Percentiles rank a stretch among this genome's conserved stretches.
phyloP scores from a whole-genome alignment of 1,139 yeast genomes.

The Geotrichum restrictum region DNA sequence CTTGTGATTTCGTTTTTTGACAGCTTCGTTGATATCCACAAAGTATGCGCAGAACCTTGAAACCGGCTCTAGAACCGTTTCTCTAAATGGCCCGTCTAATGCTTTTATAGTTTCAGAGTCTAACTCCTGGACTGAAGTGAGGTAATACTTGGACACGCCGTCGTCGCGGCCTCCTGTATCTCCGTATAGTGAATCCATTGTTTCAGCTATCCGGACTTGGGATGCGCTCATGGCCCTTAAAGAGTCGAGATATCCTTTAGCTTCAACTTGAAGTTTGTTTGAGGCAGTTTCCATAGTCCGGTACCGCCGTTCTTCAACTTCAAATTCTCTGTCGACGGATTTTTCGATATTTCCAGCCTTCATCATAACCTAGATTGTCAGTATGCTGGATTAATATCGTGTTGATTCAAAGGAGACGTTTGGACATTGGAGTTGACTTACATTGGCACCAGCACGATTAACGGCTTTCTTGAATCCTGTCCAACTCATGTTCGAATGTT shows the following conservation, averaged over 20 bases:
- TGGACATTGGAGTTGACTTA: conserved; percentile 37
- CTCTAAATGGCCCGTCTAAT: conserved; percentile 93
- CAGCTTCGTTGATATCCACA: conserved; percentile 85
- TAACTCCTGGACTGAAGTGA: conserved; percentile 83
- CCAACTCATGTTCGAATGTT: conserved; percentile 82
- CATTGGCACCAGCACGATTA: conserved; percentile 86
- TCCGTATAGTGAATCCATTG: conserved; percentile 87
- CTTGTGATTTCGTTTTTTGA: conserved; percentile 89
- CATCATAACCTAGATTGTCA: conserved; percentile 50
- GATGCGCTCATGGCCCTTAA: conserved; percentile 89
- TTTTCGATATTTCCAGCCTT: conserved; percentile 84
- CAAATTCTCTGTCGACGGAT: conserved; percentile 87
- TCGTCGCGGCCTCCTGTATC: conserved; percentile 67
- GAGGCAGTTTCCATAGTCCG: conserved; percentile 76
- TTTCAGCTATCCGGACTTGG: conserved; percentile 93
- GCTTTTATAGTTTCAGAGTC: conserved; percentile 94
- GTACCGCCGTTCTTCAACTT: conserved; percentile 88
- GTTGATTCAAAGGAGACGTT: no score
- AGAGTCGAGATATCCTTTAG: conserved; percentile 91
- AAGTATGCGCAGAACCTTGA: conserved; percentile 81
- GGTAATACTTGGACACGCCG: conserved; percentile 73
- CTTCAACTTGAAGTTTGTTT: conserved; percentile 73
- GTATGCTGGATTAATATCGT: not conserved
- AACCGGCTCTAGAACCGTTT: conserved; percentile 89
- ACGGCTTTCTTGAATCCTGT: conserved; percentile 94